These are phyloP conservation scores for Xylariomycetidae sp. DNA, from an alignment of 2,329 filamentous ascomycete genomes.

Conservation along the genomic window DNA sequence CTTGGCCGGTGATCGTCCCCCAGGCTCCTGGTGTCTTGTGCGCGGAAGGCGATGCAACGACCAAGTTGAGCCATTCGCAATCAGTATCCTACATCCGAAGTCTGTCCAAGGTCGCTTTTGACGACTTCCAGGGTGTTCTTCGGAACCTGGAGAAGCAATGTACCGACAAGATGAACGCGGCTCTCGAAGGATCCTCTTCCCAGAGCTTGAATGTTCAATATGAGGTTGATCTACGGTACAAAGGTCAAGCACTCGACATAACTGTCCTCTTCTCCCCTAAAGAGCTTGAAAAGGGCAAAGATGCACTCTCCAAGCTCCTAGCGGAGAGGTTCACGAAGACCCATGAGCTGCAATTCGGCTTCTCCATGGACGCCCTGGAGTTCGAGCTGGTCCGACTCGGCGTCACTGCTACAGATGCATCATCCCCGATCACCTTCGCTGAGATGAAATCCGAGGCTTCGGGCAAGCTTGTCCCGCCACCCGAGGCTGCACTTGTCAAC, in stretches of 20 bases:
- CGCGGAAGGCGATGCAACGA: constrained; percentile 43
- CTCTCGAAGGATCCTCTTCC: constrained; percentile 24
- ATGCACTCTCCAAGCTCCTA: not conserved
- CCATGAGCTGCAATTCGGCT: constrained; percentile 40
- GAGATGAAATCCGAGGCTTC: constrained; percentile 14
- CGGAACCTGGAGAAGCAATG: constrained; percentile 30
- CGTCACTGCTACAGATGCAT: constrained; percentile 36
- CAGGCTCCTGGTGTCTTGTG: constrained; percentile 43
- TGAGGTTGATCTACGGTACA: constrained; percentile 41
- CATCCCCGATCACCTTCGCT: constrained; percentile 33
- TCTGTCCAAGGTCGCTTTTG: constrained; percentile 28
- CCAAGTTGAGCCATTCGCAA: constrained; percentile 40
- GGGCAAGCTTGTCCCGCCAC: constrained; percentile 16
- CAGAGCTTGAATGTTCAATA: constrained; percentile 29
- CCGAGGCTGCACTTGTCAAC: constrained; percentile 29
- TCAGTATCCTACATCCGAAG: constrained; percentile 38
- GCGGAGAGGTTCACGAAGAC: constrained; percentile 9
- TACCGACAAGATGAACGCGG: constrained; percentile 30
- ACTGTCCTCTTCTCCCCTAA: constrained; percentile 28
- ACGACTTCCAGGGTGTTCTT: constrained; percentile 29
- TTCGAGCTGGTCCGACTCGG: constrained; percentile 43
- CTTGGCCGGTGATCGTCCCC: constrained; percentile 47
- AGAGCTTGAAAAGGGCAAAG: constrained; percentile 21
- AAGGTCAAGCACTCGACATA: constrained; percentile 36
- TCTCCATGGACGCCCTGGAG: constrained; percentile 35